Base-by-base conservation (phyloP, 495 filamentous ascomycete genomes). In the Penicillium soppii region DNA sequence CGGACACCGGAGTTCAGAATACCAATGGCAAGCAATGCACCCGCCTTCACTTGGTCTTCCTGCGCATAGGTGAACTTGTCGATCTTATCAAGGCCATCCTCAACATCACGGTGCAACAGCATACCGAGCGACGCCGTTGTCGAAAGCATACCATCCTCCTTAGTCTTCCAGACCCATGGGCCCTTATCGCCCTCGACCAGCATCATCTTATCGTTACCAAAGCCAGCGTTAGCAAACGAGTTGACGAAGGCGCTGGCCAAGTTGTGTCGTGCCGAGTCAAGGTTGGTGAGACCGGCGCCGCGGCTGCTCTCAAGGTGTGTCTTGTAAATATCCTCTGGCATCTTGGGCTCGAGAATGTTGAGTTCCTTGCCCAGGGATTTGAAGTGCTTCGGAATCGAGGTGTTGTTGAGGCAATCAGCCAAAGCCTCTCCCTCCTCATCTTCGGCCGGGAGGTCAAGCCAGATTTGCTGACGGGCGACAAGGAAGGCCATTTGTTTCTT, bases 301-400 rank as follows among this genome's bases (percentile, higher is more conserved):
- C 94, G 82, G 52, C 85, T 94, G 75, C 88, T 97, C 69, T 99
- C 94, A 13, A 99, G 79, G 68, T 99, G 95, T 51, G 90, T 95
- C 78, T 99, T 99, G 79, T 99, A 99, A 58, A 99, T 99, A 63
- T 99, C 94, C 71, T 99, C 94, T 4, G 92, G 91, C 51, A 90
- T 92, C 71, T 96, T 96, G 15, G 94, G 94, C 39, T 97, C 94
- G 29, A 99, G 77, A 37, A 97, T 94, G 63, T 97, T 97, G 44
- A 99, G 80, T 61, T 97, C 94, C 70, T 97, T 97, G 33, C 83
- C 94, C 17, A 99, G 76, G 7, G 86, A 82, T 70, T 96, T 95
- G 79, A 96, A 99, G 70, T 97, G 86, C 47, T 94, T 89, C 0
- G 91, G 84, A 37, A 97, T 78, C 58, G 84, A 89, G 17, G 87